These are phyloP conservation scores for Termitomyces sp. DNA, from an alignment of 768 basidiomycete genomes.

Conservation along the genomic window DNA sequence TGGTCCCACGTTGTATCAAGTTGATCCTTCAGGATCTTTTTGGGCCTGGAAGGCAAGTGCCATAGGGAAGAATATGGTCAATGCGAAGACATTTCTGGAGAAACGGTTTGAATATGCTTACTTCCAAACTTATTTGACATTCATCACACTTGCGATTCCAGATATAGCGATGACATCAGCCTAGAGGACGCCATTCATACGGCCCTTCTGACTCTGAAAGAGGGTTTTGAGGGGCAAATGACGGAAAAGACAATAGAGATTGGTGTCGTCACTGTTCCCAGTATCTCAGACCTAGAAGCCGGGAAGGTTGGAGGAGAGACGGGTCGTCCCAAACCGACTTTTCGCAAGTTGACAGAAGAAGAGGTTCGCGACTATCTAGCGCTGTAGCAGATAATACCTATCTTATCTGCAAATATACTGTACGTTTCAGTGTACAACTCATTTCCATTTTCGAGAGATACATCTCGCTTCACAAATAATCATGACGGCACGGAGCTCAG, in stretches of 20 bases:
- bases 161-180: conserved; percentile 99
- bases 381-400: conserved; percentile 37
- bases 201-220: conserved; percentile 93
- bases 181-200: conserved; percentile 99
- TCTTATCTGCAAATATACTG: conserved; percentile 12
- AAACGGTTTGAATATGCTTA: conserved; percentile 55
- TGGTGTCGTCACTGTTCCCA: conserved; percentile 90
- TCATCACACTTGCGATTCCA: conserved; percentile 27
- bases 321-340: conserved; percentile 76
- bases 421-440: conserved; percentile 15
- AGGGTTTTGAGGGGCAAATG: conserved; percentile 99
- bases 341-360: conserved; percentile 93
- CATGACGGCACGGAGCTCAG: neutral
- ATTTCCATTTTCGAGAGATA: neutral
- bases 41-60: conserved; percentile 99
- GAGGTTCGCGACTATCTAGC: conserved; percentile 96
- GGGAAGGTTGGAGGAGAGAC: conserved; percentile 65
- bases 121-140: conserved; percentile 8
- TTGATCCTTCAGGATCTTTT: conserved; percentile 97
- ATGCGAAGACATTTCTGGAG: conserved; percentile 98
- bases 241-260: conserved; percentile 99
- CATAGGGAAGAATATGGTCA: conserved; percentile 99
- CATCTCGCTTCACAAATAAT: neutral
- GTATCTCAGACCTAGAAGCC: conserved; percentile 59
- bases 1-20: conserved; percentile 97